phyloP scores from a whole-genome alignment of 192 early-diverging fungal genomes.

The Linnemannia schmuckeri region DNA sequence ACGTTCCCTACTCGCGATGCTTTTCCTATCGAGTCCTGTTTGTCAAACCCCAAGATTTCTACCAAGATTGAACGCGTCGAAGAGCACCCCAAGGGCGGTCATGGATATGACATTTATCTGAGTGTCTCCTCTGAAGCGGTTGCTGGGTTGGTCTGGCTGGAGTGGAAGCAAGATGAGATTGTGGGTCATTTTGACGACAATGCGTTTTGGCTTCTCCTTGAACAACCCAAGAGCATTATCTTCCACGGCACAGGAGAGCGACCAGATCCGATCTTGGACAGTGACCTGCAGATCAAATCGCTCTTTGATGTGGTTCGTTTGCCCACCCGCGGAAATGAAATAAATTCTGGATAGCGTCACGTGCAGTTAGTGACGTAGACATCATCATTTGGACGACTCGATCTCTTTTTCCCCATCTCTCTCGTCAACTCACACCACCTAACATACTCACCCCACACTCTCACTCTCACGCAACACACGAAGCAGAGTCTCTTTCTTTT shows the following conservation, averaged over 20 bases:
- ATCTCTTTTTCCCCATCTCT: background rate
- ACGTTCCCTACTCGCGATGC: slow-evolving; percentile 17
- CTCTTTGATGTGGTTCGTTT: slow-evolving; percentile 13
- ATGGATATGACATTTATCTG: slow-evolving; percentile 7
- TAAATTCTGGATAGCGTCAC: background rate
- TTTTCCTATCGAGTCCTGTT: background rate
- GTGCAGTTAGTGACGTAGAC: background rate
- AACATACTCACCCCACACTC: background rate
- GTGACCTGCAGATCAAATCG: slow-evolving; percentile 11
- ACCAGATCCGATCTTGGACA: background rate
- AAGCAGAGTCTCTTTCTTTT: background rate
- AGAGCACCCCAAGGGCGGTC: background rate
- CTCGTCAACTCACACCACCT: background rate
- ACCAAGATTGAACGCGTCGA: background rate
- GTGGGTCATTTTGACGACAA: slow-evolving; percentile 42
- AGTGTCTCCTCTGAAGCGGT: background rate
- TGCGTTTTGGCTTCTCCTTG: slow-evolving; percentile 30
- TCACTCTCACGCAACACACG: background rate
- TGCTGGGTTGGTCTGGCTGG: slow-evolving; percentile 33
- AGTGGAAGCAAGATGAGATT: slow-evolving; percentile 17
- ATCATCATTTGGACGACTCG: background rate
- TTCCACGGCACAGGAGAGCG: slow-evolving; percentile 11
- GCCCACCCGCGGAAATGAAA: background rate
- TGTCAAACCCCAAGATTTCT: background rate
- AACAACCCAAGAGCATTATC: background rate